A percentile compares a stretch with the other conserved stretches of the same genome.
Conservation (phyloP, 2,329 filamentous ascomycete genomes). For the Chaetomium sp. region DNA sequence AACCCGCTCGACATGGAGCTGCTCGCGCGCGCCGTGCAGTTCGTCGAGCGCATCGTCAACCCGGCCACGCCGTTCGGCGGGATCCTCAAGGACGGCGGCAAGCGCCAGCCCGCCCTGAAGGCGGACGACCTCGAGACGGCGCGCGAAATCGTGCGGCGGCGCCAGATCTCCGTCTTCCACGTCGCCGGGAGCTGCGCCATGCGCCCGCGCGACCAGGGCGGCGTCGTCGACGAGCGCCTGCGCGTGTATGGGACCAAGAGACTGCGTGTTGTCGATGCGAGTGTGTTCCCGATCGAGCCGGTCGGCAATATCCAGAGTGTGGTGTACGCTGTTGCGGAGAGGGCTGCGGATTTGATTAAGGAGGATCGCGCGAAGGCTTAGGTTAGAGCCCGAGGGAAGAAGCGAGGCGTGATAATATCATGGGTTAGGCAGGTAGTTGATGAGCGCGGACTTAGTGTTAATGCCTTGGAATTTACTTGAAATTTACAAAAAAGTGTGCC, state of each 20-base stretch:
- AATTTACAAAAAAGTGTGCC: no score
- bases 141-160: slow-evolving; percentile 41
- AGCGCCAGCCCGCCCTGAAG: slow-evolving; percentile 41
- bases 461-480: neutral
- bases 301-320: slow-evolving; percentile 33
- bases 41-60: slow-evolving; percentile 44
- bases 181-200: slow-evolving; percentile 49
- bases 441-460: neutral
- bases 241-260: slow-evolving; percentile 30
- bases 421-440: neutral
- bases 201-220: slow-evolving; percentile 30
- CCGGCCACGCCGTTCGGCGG: slow-evolving; percentile 44
- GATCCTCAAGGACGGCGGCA: slow-evolving; percentile 46
- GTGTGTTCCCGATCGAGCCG: slow-evolving; percentile 33
- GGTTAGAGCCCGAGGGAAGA: no score
- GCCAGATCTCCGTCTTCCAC: slow-evolving; percentile 48
- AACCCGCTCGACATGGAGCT: slow-evolving; percentile 60
- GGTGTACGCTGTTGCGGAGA: slow-evolving; percentile 34
- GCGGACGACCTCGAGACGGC: slow-evolving; percentile 42
- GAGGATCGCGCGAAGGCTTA: slow-evolving; percentile 24
- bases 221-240: slow-evolving; percentile 30
- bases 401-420: no score
- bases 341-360: slow-evolving; percentile 35
- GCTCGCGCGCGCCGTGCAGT: slow-evolving; percentile 48
- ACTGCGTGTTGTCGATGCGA: slow-evolving; percentile 32